Base-by-base conservation (phyloP, 2,329 filamentous ascomycete species). In the Stagonosporopsis vannaccii region DNA sequence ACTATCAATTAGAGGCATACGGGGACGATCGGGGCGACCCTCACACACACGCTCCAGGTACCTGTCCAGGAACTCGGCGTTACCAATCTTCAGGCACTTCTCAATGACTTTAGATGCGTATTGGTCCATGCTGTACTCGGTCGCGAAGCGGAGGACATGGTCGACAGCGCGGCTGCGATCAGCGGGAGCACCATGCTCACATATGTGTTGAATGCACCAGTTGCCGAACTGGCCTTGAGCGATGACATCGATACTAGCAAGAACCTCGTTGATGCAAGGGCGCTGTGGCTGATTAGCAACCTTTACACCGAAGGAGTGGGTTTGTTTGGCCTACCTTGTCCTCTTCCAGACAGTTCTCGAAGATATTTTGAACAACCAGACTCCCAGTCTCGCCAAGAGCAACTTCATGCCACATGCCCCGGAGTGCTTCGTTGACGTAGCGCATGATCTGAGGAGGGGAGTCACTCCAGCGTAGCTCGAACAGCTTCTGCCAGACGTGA, bases 121-220 rank as follows among this genome's bases (percentile, higher is more conserved):
- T 73, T 99, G 95, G 68, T 99, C 95, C 85, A 96, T 97, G 78
- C 94, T 98, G 79, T 98, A 99, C 78, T 97, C 93, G 15, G 92
- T 90, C 28, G 93, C 91, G 77, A 92, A 96, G 61, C 89, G 89
- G 65, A 99, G 90, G 70, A 99, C 94, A 76, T 98, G 94, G 66
- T 99, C 94, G 70, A 97, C 89, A 40, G 96, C 95, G 65, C 93
- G 90, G 77, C 90, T 94, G 68, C 94, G 93, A 77, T 99, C 96
- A 36, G 89, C 88, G 28, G 93, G 90, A 54, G 90, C 90, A 46
- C 96, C 94, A 73, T 99, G 95, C 77, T 99, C 95, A 78, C 95
- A 99, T 68, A 99, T 92, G 78, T 99, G 95, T 79, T 99, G 95
- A 70, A 99, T 98, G 80, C 95, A 99, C 95, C 95, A 99, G 76